Conservation (phyloP, 345 rosid species). For the Gossypium thurberi region DNA sequence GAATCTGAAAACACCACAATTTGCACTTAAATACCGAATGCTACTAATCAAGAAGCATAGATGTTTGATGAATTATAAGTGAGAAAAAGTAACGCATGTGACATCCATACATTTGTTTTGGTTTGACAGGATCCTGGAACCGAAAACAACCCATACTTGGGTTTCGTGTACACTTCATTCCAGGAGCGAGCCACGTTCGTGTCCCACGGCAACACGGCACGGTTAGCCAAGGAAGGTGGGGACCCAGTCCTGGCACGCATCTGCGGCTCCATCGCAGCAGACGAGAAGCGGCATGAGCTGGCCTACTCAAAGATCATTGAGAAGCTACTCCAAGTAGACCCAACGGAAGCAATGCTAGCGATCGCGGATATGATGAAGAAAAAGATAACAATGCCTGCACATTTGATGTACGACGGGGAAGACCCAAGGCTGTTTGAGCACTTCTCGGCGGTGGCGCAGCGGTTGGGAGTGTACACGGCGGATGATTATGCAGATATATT, state of each 20-base stretch:
- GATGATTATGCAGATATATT: conserved; percentile 58
- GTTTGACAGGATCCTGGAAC: conserved; percentile 50
- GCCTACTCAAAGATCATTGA: conserved; percentile 51
- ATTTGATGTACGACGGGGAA: conserved; percentile 54
- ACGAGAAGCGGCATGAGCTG: conserved; percentile 65
- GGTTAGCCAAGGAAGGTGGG: conserved; percentile 49
- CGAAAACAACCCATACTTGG: conserved; percentile 69
- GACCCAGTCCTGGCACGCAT: conserved; percentile 56
- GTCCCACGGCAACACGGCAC: conserved; percentile 85
- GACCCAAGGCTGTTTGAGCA: conserved; percentile 53
- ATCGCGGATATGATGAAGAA: conserved; percentile 61
- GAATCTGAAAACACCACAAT: neutral
- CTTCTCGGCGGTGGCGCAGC: conserved; percentile 60
- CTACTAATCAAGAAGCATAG: neutral
- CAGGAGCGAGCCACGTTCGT: conserved; percentile 81
- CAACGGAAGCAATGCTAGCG: conserved; percentile 36
- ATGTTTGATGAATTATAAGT: neutral
- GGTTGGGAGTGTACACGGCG: conserved; percentile 60
- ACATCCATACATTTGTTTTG: neutral
- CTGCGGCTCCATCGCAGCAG: conserved; percentile 68
- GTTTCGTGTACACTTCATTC: conserved; percentile 77
- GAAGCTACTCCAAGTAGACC: conserved; percentile 64
- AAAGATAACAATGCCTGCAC: conserved; percentile 68
- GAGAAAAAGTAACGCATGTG: neutral
- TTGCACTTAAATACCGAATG: neutral